These are phyloP conservation scores for Botrytis sinoallii DNA, from an alignment of 2,329 filamentous ascomycete genomes.

Conservation along the genomic window DNA sequence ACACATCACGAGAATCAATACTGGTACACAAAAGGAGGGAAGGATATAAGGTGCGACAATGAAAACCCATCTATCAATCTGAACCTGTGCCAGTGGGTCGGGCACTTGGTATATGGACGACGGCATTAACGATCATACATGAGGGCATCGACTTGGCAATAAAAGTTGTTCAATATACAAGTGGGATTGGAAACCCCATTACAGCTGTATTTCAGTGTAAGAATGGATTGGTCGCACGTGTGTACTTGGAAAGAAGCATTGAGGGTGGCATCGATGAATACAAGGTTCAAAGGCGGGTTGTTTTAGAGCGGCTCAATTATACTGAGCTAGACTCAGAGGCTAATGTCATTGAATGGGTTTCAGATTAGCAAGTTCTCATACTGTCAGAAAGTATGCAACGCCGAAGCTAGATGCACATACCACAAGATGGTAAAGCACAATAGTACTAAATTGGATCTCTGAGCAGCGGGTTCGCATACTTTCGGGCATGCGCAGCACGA, in stretches of 20 bases:
- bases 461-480: neutral
- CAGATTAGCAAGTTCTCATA: neutral
- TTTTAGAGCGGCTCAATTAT: neutral
- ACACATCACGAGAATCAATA: too few relatives aligned
- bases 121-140: neutral
- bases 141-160: neutral
- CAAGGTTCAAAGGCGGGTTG: neutral
- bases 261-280: neutral
- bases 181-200: neutral
- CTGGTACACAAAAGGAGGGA: neutral
- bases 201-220: too few relatives aligned
- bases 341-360: neutral
- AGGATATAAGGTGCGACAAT: neutral
- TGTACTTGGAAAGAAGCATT: neutral
- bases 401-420: neutral
- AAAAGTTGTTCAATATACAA: neutral
- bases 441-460: neutral
- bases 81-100: neutral
- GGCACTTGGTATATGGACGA: too few relatives aligned
- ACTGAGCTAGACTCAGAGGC: neutral
- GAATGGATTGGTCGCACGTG: neutral
- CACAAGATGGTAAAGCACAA: neutral
- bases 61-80: neutral
- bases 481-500: neutral
- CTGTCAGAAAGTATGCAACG: neutral